Conservation (phyloP, 208 protist genomes). For the Wallacemonas rigidus region DNA sequence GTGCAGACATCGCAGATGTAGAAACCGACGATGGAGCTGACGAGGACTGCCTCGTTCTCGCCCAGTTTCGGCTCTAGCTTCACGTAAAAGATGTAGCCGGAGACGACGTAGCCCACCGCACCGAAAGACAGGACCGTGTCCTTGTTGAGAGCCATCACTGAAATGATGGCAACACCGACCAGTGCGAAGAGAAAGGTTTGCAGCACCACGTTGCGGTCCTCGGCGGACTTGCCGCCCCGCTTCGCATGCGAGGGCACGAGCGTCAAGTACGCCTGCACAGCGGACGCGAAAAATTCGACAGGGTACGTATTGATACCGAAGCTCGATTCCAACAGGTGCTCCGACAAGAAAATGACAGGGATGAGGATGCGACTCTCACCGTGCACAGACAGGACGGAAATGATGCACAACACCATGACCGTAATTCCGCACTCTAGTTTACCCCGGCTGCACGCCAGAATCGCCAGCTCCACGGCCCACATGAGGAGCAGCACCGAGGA, state of each 20-base stretch:
- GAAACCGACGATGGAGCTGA: constrained; percentile 76
- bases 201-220: constrained; percentile 41
- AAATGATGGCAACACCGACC: constrained; percentile 49
- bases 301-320: constrained; percentile 46
- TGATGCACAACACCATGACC: constrained; percentile 50
- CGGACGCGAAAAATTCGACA: constrained; percentile 83
- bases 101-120: constrained; percentile 60
- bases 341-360: constrained; percentile 79
- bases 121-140: constrained; percentile 69
- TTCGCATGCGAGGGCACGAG: constrained; percentile 43
- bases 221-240: constrained; percentile 32
- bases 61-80: constrained; percentile 51
- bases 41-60: constrained; percentile 79
- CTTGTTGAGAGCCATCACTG: constrained; percentile 47
- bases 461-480: constrained; percentile 58
- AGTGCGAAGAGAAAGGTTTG: constrained; percentile 42
- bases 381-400: constrained; percentile 64
- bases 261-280: constrained; percentile 76
- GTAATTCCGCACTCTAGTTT: constrained; percentile 47
- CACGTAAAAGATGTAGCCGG: constrained; percentile 68
- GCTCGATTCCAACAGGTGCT: constrained; percentile 59
- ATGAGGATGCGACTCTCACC: constrained; percentile 79
- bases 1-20: constrained; percentile 74
- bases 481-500: constrained; percentile 75
- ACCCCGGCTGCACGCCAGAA: constrained; percentile 48